Conservation (phyloP, 169 alveolate species). For the Theileria parva region DNA sequence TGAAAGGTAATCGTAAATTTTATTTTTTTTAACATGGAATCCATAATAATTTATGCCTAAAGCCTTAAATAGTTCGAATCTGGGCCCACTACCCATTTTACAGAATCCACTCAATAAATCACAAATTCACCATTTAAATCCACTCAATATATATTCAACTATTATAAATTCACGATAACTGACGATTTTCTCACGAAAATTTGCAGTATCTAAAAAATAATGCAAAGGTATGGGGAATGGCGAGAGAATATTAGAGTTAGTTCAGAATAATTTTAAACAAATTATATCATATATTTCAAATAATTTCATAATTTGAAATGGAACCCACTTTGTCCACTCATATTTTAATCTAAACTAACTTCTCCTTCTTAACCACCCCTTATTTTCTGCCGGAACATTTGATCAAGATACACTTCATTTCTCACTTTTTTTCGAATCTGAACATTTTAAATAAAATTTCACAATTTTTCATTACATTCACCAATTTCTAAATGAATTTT, state of each 20-base stretch:
- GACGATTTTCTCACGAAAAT: neutral
- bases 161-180: neutral
- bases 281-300: neutral
- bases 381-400: neutral
- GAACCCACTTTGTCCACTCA: neutral
- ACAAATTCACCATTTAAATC: neutral
- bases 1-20: slow-evolving; percentile 58
- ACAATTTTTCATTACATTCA: neutral
- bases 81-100: slow-evolving; percentile 57
- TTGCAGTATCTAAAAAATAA: neutral
- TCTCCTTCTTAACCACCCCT: neutral
- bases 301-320: neutral
- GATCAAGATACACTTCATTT: neutral
- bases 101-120: neutral
- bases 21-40: slow-evolving; percentile 65
- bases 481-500: neutral
- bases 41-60: slow-evolving; percentile 64
- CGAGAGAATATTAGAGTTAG: neutral
- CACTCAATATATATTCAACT: neutral
- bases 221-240: slow-evolving; percentile 19
- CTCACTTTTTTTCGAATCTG: neutral
- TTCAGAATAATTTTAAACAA: neutral
- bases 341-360: neutral
- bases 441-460: neutral
- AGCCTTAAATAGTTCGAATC: slow-evolving; percentile 62